phyloP scores from a whole-genome alignment of 306 rosid genomes.

The Vigna radiata region DNA sequence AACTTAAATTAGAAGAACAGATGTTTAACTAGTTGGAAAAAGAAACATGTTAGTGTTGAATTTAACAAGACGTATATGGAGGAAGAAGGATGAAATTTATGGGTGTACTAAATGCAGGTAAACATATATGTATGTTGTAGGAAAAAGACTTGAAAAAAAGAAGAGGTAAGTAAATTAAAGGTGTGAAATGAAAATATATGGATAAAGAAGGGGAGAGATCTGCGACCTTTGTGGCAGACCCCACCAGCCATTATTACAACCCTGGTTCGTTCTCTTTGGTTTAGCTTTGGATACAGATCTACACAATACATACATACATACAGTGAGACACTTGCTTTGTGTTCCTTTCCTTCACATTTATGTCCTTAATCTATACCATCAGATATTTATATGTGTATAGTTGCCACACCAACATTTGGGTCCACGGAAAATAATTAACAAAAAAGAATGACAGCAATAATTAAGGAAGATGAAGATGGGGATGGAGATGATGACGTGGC shows the following conservation, averaged over 20 bases:
- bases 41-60: no score
- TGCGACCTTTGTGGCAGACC: constrained; percentile 66
- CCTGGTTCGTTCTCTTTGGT: background rate
- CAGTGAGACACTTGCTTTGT: constrained; percentile 7
- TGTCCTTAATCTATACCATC: constrained; percentile 50
- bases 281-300: background rate
- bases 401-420: constrained; percentile 53
- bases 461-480: background rate
- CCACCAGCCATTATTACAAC: constrained; percentile 73
- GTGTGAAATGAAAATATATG: background rate
- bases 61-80: no score
- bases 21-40: no score
- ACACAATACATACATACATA: background rate
- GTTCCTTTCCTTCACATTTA: constrained; percentile 42
- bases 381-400: constrained; percentile 46
- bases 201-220: constrained; percentile 52
- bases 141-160: background rate
- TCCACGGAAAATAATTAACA: constrained; percentile 43
- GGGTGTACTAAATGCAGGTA: no score
- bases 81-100: background rate
- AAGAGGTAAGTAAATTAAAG: no score
- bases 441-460: constrained; percentile 28
- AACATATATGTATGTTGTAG: no score
- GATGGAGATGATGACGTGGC: constrained; percentile 21
- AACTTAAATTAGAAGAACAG: no score